A percentile compares a stretch with the other conserved stretches of the same genome.
phyloP scores from a whole-genome alignment of 495 filamentous ascomycete genomes.

The Penicillium nucicola region DNA sequence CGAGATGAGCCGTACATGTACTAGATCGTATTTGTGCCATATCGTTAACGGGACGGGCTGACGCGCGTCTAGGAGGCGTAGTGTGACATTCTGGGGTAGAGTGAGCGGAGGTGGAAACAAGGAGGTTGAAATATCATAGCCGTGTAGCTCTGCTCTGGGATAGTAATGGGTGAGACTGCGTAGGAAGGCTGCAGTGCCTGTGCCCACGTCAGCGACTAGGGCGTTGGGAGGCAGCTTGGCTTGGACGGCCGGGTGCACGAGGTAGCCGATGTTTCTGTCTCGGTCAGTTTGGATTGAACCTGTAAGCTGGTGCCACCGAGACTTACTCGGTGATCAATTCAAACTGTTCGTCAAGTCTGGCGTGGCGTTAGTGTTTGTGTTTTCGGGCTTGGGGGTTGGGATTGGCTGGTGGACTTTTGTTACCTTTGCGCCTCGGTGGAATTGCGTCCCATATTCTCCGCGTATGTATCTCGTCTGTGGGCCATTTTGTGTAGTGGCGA shows the following conservation, averaged over 20 bases:
- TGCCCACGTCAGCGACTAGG: conserved; percentile 17
- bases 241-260: conserved; percentile 13
- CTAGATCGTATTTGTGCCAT: conserved; percentile 28
- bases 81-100: conserved; percentile 22
- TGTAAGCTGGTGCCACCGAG: neutral
- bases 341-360: conserved; percentile 4
- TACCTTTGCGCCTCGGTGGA: conserved; percentile 5
- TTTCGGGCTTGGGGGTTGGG: neutral
- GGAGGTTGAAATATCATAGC: conserved; percentile 26
- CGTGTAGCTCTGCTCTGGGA: conserved; percentile 13
- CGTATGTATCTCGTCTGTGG: neutral
- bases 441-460: conserved; percentile 6
- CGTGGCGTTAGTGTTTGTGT: neutral
- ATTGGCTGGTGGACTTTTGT: neutral
- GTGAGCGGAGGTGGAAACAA: conserved; percentile 18
- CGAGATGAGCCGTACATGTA: conserved; percentile 32
- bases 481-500: neutral
- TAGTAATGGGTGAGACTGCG: conserved; percentile 18
- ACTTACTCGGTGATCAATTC: conserved; percentile 1
- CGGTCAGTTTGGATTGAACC: neutral
- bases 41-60: conserved; percentile 17
- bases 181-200: conserved; percentile 28
- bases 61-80: conserved; percentile 15
- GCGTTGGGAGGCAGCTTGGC: conserved; percentile 3
- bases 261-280: conserved; percentile 6